Evolutionary conservation across 768 basidiomycete genomes (phyloP), one percentile per base, ranked within the genome.

Genomic region (Pisolithus microcarpus): DNA sequence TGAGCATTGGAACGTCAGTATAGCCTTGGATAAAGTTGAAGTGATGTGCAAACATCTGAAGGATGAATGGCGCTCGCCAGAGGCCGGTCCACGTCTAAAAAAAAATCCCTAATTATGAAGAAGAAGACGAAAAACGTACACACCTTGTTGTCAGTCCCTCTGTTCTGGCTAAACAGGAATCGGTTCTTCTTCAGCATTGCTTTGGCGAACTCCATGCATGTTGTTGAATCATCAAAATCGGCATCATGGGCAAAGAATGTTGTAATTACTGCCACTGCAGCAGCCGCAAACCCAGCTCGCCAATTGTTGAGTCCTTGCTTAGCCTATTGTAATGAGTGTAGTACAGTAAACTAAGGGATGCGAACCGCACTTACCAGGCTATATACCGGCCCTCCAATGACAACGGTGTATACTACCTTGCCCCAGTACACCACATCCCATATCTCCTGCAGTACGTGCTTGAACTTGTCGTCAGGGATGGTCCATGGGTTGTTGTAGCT

Each of bases 111-210:
- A 30, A 30, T 9, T 8, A 9, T 30, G 30, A 30, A 30, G 30
- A 30, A 30, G 10, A 30, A 30, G 8, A 9, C 2, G 8, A 30
- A 30, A 30, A 8, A 30, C 3, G 10, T 10, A 30, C 30, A 26
- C n/a, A 48, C 49, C 53, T 54, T 54, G 37, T 28, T 40, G 46
- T 47, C 45, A 10, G 37, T 34, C 18, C 49, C 49, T 48, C 18
- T 43, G 37, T 54, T 54, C 26, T 54, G 36, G 11, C 49, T 51
- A 49, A 47, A 54, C 19, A 54, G 28, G n/a, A 54, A 54, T 13
- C 16, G 21, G 19, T 46, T 47, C 44, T 26, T 36, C 43, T 45
- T 38, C 5, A 51, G 50, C 50, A 51, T 51, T 21, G 43, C 50
- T 18, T 45, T 51, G 19, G 50, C 8, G 37, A 51, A 51, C 34